A percentile compares a stretch with the other conserved stretches of the same genome.
Evolutionary conservation across 768 basidiomycete genomes (phyloP).

Genomic region (Phanerodontia chrysosporium): DNA sequence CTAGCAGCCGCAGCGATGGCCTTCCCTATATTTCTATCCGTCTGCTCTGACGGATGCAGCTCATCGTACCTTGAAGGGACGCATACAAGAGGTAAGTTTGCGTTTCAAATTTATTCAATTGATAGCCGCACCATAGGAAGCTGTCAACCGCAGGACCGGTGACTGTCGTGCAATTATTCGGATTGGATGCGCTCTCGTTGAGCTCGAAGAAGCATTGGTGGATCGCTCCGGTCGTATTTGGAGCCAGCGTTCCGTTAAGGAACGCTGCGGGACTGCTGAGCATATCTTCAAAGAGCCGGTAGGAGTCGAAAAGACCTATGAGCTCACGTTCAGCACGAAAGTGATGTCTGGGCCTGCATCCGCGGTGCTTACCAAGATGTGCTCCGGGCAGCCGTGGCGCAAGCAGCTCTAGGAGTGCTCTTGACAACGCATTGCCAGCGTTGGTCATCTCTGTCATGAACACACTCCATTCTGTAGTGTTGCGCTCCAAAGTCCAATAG

Average conservation of each 20-base stretch:
- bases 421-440: slow-evolving; percentile 48
- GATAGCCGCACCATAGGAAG: slow-evolving; percentile 45
- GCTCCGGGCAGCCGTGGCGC: slow-evolving; percentile 44
- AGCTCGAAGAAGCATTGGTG: slow-evolving; percentile 42
- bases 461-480: slow-evolving; percentile 55
- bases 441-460: slow-evolving; percentile 49
- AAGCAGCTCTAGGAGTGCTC: slow-evolving; percentile 47
- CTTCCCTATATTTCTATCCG: slow-evolving; percentile 47
- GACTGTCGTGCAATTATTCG: slow-evolving; percentile 31
- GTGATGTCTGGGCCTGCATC: background rate
- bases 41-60: slow-evolving; percentile 55
- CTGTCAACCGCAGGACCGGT: slow-evolving; percentile 49
- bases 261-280: slow-evolving; percentile 45
- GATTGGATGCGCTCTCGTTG: slow-evolving; percentile 23
- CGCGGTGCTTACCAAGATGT: slow-evolving; percentile 43
- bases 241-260: slow-evolving; percentile 59
- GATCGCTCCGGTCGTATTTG: slow-evolving; percentile 53
- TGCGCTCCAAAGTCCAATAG: slow-evolving; percentile 48
- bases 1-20: slow-evolving; percentile 43
- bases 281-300: slow-evolving; percentile 59
- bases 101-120: too few species aligned
- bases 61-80: slow-evolving; percentile 39
- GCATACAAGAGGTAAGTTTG: background rate
- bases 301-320: slow-evolving; percentile 57
- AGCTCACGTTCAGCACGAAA: background rate